phyloP scores from a whole-genome alignment of 495 filamentous ascomycete species.

The Penicillium cosmopolitanum region DNA sequence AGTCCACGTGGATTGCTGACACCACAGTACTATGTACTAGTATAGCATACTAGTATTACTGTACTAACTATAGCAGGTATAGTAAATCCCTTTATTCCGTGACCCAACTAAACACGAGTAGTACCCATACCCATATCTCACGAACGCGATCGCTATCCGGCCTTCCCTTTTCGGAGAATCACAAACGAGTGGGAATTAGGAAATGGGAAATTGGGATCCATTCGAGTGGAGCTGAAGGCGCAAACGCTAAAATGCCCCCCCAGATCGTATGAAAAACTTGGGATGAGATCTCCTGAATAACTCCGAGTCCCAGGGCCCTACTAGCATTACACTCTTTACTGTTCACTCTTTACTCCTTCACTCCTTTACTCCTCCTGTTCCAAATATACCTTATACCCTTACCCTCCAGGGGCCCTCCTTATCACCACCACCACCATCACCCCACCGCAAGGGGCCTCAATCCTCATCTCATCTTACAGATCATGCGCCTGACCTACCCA shows the following conservation, averaged over 20 bases:
- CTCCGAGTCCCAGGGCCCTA: too few species aligned
- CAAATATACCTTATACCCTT: constrained; percentile 8
- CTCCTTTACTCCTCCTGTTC: constrained; percentile 5
- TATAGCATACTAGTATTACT: not conserved
- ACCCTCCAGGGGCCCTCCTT: constrained; percentile 14
- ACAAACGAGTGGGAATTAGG: constrained; percentile 17
- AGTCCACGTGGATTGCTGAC: too few species aligned
- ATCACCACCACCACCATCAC: constrained; percentile 7
- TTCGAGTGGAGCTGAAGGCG: constrained; percentile 23
- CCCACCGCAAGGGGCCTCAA: constrained; percentile 11
- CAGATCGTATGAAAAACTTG: too few species aligned
- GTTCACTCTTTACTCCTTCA: constrained; percentile 6
- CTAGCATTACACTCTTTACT: too few species aligned
- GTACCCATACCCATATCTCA: not conserved
- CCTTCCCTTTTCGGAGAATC: not conserved
- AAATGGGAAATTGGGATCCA: constrained; percentile 26
- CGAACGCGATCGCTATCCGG: too few species aligned
- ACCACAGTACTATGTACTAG: not conserved
- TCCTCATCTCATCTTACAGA: constrained; percentile 1
- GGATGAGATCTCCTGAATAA: too few species aligned
- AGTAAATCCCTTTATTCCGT: too few species aligned
- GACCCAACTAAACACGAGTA: too few species aligned
- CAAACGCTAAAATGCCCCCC: constrained; percentile 25
- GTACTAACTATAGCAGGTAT: too few species aligned
- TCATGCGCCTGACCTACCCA: constrained; percentile 25